A percentile compares a stretch with the other conserved stretches of the same genome.
phyloP scores from a whole-genome alignment of 2,329 filamentous ascomycete genomes.

The Huntiella omanensis region DNA sequence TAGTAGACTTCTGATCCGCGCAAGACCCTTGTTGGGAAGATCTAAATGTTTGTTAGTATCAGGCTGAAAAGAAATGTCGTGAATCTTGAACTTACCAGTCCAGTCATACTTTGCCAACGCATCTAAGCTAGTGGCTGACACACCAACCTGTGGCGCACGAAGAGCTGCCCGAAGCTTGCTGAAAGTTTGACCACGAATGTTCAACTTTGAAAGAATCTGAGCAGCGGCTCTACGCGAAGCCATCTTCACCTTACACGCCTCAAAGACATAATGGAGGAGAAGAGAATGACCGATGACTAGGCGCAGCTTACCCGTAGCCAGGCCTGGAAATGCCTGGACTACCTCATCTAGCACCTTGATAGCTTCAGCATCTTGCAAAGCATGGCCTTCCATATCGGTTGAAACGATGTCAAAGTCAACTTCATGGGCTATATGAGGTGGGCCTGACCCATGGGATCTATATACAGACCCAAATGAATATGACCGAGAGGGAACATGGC shows the following conservation, averaged over 20 bases:
- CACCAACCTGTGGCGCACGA: conserved; percentile 58
- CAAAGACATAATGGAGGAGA: conserved; percentile 72
- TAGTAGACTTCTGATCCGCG: conserved; percentile 39
- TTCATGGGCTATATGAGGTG: conserved; percentile 68
- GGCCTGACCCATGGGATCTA: conserved; percentile 59
- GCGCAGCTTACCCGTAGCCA: conserved; percentile 56
- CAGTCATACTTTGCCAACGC: conserved; percentile 87
- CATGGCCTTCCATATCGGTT: conserved; percentile 58
- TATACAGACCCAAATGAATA: conserved; percentile 82
- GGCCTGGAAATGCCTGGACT: conserved; percentile 56
- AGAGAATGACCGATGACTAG: conserved; percentile 83
- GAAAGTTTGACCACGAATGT: conserved; percentile 65
- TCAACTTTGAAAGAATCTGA: conserved; percentile 70
- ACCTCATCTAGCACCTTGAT: conserved; percentile 92
- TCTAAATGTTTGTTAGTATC: conserved; percentile 21
- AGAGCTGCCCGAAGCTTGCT: conserved; percentile 67
- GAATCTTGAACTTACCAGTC: conserved; percentile 33
- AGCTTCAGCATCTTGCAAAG: conserved; percentile 80
- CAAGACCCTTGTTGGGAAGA: conserved; percentile 35
- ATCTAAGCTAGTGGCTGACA: conserved; percentile 77
- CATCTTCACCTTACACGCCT: conserved; percentile 62
- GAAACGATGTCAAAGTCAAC: conserved; percentile 96
- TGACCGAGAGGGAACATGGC: conserved; percentile 47
- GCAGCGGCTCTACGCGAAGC: conserved; percentile 54
- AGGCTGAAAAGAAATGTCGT: background rate